These are phyloP conservation scores for Kazachstania bromeliacearum DNA, from an alignment of 805 yeast genomes.

Conservation along the genomic window DNA sequence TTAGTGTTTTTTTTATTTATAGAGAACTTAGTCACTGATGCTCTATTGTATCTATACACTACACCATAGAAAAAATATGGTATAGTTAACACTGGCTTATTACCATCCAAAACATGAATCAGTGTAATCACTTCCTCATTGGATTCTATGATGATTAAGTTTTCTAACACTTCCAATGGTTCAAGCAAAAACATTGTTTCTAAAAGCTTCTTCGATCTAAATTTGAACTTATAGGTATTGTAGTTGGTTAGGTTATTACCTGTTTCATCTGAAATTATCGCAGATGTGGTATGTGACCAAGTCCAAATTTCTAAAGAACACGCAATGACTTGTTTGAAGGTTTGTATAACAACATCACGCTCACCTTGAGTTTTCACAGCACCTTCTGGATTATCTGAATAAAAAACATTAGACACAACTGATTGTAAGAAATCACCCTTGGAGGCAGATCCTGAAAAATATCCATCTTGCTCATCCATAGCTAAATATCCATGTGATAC, in stretches of 20 bases:
- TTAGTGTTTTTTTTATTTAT: constrained; percentile 5
- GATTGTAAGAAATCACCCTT: constrained; percentile 27
- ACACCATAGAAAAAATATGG: constrained; percentile 49
- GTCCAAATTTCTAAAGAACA: constrained; percentile 61
- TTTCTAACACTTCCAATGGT: constrained; percentile 63
- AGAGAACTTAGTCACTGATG: constrained; percentile 16
- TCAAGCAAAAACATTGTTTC: constrained; percentile 59
- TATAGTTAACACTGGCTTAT: constrained; percentile 64
- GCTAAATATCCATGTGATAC: constrained; percentile 46
- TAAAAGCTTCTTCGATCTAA: constrained; percentile 54
- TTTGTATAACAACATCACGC: constrained; percentile 46
- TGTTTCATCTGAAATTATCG: neutral
- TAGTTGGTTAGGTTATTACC: too few relatives aligned
- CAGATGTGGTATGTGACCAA: constrained; percentile 32
- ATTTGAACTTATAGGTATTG: constrained; percentile 53
- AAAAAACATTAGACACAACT: constrained; percentile 29
- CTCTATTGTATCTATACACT: constrained; percentile 20
- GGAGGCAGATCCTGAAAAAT: constrained; percentile 10
- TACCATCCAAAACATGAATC: constrained; percentile 71
- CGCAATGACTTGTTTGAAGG: constrained; percentile 51
- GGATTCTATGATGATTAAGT: constrained; percentile 37
- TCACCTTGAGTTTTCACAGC: constrained; percentile 36
- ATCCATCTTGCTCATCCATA: constrained; percentile 28
- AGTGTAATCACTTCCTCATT: constrained; percentile 22
- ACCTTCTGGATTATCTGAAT: constrained; percentile 29